phyloP scores from a whole-genome alignment of 23 red algal species.

The Gracilaria vermiculophylla region DNA sequence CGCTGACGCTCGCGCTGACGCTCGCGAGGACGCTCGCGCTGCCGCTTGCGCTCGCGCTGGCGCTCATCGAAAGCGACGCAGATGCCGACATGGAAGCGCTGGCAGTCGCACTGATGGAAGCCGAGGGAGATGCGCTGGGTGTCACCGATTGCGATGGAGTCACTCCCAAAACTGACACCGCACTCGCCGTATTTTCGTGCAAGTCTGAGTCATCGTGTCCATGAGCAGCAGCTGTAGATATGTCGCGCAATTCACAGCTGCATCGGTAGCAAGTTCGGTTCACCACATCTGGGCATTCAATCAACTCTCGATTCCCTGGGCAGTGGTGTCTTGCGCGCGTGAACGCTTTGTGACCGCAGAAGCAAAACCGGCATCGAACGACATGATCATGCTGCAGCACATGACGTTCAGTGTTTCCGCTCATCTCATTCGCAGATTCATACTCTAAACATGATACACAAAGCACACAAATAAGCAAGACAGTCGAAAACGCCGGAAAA shows the following conservation, averaged over 20 bases:
- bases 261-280: constrained; percentile 2
- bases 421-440: background rate
- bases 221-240: background rate
- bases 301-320: constrained; percentile 3
- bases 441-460: background rate
- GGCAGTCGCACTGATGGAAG: background rate
- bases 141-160: background rate
- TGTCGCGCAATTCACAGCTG: background rate
- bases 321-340: background rate
- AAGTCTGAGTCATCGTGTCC: background rate
- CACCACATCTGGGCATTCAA: background rate
- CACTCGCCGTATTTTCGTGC: background rate
- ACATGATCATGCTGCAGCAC: background rate
- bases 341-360: background rate
- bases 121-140: background rate
- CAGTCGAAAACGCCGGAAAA: background rate
- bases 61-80: background rate
- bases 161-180: background rate
- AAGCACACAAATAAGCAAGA: background rate
- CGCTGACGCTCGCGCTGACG: no score
- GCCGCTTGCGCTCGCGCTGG: no score
- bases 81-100: background rate
- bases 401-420: background rate
- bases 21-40: no score
- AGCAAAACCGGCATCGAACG: constrained; percentile 1